These are phyloP conservation scores for Fusarium sp. DNA, from an alignment of 2,329 filamentous ascomycete genomes.

Conservation along the genomic window DNA sequence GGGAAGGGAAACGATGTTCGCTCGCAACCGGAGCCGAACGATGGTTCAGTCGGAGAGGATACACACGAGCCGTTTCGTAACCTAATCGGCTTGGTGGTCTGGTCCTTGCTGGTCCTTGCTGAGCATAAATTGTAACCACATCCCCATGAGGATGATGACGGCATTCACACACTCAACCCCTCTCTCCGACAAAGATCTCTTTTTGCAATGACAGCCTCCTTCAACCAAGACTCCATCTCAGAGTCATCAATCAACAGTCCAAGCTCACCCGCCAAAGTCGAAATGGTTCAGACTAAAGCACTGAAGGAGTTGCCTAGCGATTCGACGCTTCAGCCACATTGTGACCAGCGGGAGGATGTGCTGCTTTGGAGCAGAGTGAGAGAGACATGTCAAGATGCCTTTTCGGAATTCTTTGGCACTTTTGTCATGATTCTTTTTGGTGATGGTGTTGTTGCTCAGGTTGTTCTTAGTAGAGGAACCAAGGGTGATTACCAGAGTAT, in stretches of 20 bases:
- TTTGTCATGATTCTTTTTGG: conserved; percentile 74
- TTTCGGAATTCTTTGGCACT: conserved; percentile 73
- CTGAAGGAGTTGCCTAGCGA: conserved; percentile 36
- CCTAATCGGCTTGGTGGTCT: conserved; percentile 26
- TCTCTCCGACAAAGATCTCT: conserved; percentile 1
- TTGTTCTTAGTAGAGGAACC: conserved; percentile 61
- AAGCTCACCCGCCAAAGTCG: conserved; percentile 43
- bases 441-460: conserved; percentile 74
- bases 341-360: conserved; percentile 41
- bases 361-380: conserved; percentile 62
- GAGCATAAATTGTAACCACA: conserved; percentile 39
- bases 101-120: conserved; percentile 17
- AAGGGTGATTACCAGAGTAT: conserved; percentile 61
- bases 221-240: conserved; percentile 46
- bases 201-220: conserved; percentile 42
- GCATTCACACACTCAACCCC: conserved; percentile 12
- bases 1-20: conserved; percentile 6
- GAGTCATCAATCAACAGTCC: conserved; percentile 48
- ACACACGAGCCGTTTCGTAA: neutral
- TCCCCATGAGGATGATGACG: conserved; percentile 31
- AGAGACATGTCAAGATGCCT: conserved; percentile 61
- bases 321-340: conserved; percentile 22
- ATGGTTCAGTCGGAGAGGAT: neutral
- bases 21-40: conserved; percentile 25
- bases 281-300: conserved; percentile 44